Evolutionary conservation across 2,329 filamentous ascomycete genomes (phyloP), one percentile per base, ranked within the genome.

Genomic region (Paracoccidioides lutzii): DNA sequence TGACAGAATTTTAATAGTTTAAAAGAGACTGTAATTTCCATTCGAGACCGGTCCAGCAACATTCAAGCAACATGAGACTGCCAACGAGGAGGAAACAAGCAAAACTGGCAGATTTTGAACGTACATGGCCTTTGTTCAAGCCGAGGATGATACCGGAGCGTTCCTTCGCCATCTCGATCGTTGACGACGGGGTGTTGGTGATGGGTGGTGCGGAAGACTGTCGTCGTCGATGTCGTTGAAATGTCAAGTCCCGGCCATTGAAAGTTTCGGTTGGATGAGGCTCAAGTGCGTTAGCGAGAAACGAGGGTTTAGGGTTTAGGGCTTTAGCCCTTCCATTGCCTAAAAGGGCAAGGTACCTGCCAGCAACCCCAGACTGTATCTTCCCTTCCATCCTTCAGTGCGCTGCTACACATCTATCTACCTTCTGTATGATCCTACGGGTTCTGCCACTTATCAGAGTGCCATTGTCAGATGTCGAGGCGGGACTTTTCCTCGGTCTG

Each of bases 121-220:
- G 71, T 82, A 84, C 82, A 72, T 83, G 81, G 71, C 82, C 82
- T 68, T 76, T 76, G 75, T 84, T 84, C 68, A 82, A 71, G 70
- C 82, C 82, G 69, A 79, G 71, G 72, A 77, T 74, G 70, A 84
- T 73, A 67, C 75, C 75, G 69, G 73, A 72, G 63, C 73, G 72
- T 72, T 77, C 73, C 66, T 74, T 73, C 61, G 74, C 73, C 75
- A 77, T 77, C 66, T 69, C 71, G 70, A 71, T 64, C 64, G 66
- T 67, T 69, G 66, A 63, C 64, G 60, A 60, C 59, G 60, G 60
- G 59, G 60, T 57, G 57, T 59, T 58, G 59, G 59, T 60, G 55
- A 57, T 52, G 53, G 55, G 57, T 51, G 56, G 53, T 53, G 53
- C 55, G 56, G 50, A 42, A 51, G 49, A 56, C 32, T 46, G 54